phyloP scores from a whole-genome alignment of 148 eudicot genomes.

The Rhododendron ferrugineum region DNA sequence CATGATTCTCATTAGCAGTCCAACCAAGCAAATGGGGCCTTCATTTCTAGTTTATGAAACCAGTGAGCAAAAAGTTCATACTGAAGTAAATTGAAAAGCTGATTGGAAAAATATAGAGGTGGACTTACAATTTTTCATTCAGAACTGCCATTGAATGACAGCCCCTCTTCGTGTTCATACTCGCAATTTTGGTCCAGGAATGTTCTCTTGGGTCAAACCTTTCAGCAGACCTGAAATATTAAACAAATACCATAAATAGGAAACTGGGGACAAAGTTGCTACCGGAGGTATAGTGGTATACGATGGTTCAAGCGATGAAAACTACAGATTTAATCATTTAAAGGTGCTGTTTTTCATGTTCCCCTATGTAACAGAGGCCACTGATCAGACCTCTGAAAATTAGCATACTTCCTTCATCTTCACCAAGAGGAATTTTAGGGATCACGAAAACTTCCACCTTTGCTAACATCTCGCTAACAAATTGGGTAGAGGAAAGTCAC shows the following conservation, averaged over 20 bases:
- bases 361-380: not conserved
- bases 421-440: not conserved
- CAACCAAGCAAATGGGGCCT: not conserved
- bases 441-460: not conserved
- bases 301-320: not conserved
- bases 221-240: conserved; percentile 64
- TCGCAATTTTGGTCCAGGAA: conserved; percentile 60
- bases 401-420: not conserved
- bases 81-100: not conserved
- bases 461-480: not conserved
- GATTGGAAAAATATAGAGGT: not conserved
- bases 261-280: conserved; percentile 8
- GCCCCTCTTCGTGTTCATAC: conserved; percentile 59
- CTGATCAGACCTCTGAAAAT: not conserved
- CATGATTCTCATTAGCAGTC: not conserved
- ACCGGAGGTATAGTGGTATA: not conserved
- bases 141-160: conserved; percentile 61
- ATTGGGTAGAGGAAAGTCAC: not conserved
- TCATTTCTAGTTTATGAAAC: not conserved
- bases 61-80: not conserved
- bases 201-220: conserved; percentile 92
- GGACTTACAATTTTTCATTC: conserved; percentile 72
- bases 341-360: not conserved
- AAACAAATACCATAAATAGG: conserved; percentile 2
- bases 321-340: not conserved